Conservation (phyloP, 169 alveolate species). For the Plasmodium gonderi region DNA sequence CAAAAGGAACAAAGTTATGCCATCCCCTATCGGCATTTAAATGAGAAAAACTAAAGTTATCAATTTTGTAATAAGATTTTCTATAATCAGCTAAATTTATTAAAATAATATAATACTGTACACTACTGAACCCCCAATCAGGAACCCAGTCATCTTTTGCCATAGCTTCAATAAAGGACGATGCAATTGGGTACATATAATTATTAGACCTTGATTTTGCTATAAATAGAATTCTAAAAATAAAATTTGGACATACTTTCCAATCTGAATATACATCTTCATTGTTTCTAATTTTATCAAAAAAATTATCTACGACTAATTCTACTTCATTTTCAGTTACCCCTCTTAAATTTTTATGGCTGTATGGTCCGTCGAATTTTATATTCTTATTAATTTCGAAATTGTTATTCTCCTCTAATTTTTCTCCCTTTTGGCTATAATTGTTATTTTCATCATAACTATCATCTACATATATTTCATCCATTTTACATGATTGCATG, state of each 20-base stretch:
- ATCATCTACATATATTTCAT: constrained; percentile 72
- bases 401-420: neutral
- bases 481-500: constrained; percentile 38
- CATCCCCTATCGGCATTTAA: constrained; percentile 89
- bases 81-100: constrained; percentile 83
- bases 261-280: constrained; percentile 67
- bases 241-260: constrained; percentile 71
- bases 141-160: constrained; percentile 88
- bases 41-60: constrained; percentile 82
- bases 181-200: constrained; percentile 42
- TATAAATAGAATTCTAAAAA: constrained; percentile 55
- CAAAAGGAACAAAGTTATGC: constrained; percentile 83
- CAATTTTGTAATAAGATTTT: constrained; percentile 81
- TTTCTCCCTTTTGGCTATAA: neutral
- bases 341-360: constrained; percentile 59
- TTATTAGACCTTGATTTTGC: constrained; percentile 59
- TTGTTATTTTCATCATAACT: constrained; percentile 43
- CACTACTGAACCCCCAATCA: constrained; percentile 88
- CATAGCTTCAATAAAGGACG: constrained; percentile 86
- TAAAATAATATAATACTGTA: constrained; percentile 85
- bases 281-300: constrained; percentile 57
- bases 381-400: constrained; percentile 6
- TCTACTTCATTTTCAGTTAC: constrained; percentile 72
- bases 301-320: constrained; percentile 47
- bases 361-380: constrained; percentile 36